Evolutionary conservation across 768 basidiomycete genomes (phyloP), one percentile per base, ranked within the genome.

Genomic region (Collybia sordida): DNA sequence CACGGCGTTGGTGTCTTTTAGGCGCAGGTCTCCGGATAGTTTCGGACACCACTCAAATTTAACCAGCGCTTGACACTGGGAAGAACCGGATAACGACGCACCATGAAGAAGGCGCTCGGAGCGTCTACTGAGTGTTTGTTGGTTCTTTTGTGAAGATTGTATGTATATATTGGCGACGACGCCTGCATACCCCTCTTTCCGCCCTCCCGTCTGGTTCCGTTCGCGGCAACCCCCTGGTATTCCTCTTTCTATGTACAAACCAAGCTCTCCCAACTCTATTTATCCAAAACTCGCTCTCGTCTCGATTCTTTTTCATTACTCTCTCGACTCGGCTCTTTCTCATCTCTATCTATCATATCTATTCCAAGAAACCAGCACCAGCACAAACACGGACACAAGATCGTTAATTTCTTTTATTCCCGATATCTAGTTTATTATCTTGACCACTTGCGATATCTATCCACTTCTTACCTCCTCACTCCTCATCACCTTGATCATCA

Each of bases 1-100:
- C 51, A 55, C 6, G 46, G 55, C 24, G 50, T 58, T 7, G 51
- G 57, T 19, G 52, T 56, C 41, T 59, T 59, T 22, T 59, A 35
- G 22, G 47, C 42, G 15, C 22, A 27, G 23, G 17, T 21, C 23
- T 21, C n/a, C 17, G 24, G n/a, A 34, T 12, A 31, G 19, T 19
- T 34, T 36, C 31, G 15, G 15, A 9, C n/a, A 11, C 35, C 45
- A 19, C 28, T 47, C 39, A 24, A 21, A 24, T 8, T 11, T 41
- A 19, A 18, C 19, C 35, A 21, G 27, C 31, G 17, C 31, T 14
- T 14, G 44, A 45, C 44, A 45, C 31, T 31, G 31, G 31, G 31
- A 31, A 31, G 31, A 31, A 31, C 31, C 31, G 31, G 31, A 31
- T 31, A 31, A 31, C 31, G 31, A 31, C 31, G 31, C 31, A 31